These are phyloP conservation scores for Isatis lusitanica DNA, from an alignment of 441 rosid genomes.

Conservation along the genomic window DNA sequence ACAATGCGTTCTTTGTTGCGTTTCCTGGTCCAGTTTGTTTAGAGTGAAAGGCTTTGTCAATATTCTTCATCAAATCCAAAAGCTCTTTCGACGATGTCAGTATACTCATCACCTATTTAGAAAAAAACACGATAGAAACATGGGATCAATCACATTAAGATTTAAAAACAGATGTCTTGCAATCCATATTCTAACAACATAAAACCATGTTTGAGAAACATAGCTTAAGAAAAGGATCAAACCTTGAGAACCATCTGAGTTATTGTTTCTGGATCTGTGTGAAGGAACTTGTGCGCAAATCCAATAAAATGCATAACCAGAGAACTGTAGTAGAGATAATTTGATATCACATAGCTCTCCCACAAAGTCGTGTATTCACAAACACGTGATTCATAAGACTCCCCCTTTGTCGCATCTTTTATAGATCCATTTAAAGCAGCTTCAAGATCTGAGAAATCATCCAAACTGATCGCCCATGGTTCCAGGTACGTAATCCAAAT, in stretches of 20 bases:
- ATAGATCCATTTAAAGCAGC: constrained; percentile 42
- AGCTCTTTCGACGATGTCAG: constrained; percentile 80
- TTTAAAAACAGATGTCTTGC: constrained; percentile 6
- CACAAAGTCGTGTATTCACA: constrained; percentile 59
- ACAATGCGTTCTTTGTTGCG: constrained; percentile 46
- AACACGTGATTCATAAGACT: constrained; percentile 30
- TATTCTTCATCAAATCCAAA: constrained; percentile 61
- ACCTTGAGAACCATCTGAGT: constrained; percentile 92
- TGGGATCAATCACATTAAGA: not conserved
- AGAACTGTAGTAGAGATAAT: constrained; percentile 82
- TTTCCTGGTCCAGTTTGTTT: constrained; percentile 57
- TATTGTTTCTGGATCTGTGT: constrained; percentile 67
- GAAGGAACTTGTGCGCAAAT: constrained; percentile 95
- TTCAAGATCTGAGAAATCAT: constrained; percentile 66
- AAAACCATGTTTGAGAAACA: not conserved
- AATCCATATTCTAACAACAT: constrained; percentile 6
- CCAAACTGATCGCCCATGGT: constrained; percentile 68
- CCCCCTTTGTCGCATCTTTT: constrained; percentile 48
- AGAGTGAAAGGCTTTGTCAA: constrained; percentile 62
- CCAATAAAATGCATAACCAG: constrained; percentile 89
- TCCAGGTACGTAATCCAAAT: constrained; percentile 80
- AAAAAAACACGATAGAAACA: constrained; percentile 14
- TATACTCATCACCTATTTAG: constrained; percentile 55
- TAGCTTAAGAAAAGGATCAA: constrained; percentile 29
- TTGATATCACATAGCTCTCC: constrained; percentile 78